Conservation (phyloP, 2,329 filamentous ascomycete genomes). For the Penicillium sp. region DNA sequence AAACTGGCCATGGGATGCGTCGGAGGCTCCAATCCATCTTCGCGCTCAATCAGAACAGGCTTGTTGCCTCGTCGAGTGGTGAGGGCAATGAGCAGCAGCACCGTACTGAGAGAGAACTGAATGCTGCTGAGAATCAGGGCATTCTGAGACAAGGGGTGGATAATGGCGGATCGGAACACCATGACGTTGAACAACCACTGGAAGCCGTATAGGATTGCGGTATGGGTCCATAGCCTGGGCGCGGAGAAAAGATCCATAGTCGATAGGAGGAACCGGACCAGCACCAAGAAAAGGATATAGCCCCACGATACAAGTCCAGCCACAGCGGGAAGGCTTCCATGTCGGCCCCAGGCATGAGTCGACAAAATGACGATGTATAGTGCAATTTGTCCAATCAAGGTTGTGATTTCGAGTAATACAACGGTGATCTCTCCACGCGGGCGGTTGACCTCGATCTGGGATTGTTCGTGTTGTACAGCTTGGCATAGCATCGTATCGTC, state of each 20-base stretch:
- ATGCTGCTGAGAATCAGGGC: slow-evolving; percentile 64
- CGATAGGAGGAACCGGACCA: slow-evolving; percentile 66
- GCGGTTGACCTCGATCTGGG: slow-evolving; percentile 64
- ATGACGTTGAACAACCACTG: slow-evolving; percentile 77
- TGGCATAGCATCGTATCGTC: slow-evolving; percentile 54
- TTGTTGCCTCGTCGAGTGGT: slow-evolving; percentile 90
- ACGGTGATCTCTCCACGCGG: slow-evolving; percentile 71
- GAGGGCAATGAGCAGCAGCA: slow-evolving; percentile 73
- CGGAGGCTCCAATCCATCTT: slow-evolving; percentile 82
- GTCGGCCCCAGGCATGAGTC: slow-evolving; percentile 57
- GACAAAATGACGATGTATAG: slow-evolving; percentile 65
- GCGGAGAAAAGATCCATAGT: slow-evolving; percentile 62
- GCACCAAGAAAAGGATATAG: slow-evolving; percentile 73
- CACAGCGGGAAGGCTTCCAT: slow-evolving; percentile 59
- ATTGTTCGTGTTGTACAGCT: slow-evolving; percentile 48
- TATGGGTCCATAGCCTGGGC: slow-evolving; percentile 87
- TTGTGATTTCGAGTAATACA: slow-evolving; percentile 70
- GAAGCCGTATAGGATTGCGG: slow-evolving; percentile 73
- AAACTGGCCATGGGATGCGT: slow-evolving; percentile 83
- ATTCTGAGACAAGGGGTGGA: slow-evolving; percentile 67
- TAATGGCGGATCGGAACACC: slow-evolving; percentile 79
- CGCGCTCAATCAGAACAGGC: slow-evolving; percentile 81
- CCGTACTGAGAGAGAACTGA: slow-evolving; percentile 70
- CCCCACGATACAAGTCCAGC: slow-evolving; percentile 72
- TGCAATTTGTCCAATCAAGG: slow-evolving; percentile 67